Conservation (phyloP, 2,329 filamentous ascomycete genomes). For the Botrytis squamosa region DNA sequence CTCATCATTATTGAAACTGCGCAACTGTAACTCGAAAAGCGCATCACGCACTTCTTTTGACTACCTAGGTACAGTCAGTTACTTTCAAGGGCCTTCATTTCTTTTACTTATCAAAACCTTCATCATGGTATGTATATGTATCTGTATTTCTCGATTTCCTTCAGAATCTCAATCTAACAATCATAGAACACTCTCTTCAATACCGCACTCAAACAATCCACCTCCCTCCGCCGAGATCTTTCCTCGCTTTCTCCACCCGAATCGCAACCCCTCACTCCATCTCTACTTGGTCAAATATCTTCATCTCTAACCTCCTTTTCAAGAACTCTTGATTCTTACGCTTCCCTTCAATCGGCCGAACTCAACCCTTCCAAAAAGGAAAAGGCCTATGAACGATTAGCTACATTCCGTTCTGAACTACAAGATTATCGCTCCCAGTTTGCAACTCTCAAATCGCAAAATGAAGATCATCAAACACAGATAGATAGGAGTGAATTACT, state of each 20-base stretch:
- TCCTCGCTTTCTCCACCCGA: constrained; percentile 60
- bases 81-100: neutral
- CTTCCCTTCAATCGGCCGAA: constrained; percentile 79
- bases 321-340: constrained; percentile 91
- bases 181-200: constrained; percentile 79
- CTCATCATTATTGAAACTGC: neutral
- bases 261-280: constrained; percentile 53
- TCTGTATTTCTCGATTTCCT: too few relatives aligned
- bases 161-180: neutral
- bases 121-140: constrained; percentile 11
- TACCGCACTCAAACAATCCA: constrained; percentile 79
- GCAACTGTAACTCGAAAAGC: neutral
- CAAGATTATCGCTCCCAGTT: constrained; percentile 76
- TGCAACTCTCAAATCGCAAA: constrained; percentile 71
- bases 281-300: constrained; percentile 71
- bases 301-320: constrained; percentile 76
- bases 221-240: constrained; percentile 74
- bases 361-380: constrained; percentile 88
- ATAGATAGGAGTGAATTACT: constrained; percentile 77
- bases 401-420: constrained; percentile 81
- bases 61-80: neutral
- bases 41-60: neutral
- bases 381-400: constrained; percentile 81
- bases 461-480: constrained; percentile 69
- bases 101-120: neutral